Conservation (phyloP, 768 basidiomycete genomes). For the Pholiota conissans region DNA sequence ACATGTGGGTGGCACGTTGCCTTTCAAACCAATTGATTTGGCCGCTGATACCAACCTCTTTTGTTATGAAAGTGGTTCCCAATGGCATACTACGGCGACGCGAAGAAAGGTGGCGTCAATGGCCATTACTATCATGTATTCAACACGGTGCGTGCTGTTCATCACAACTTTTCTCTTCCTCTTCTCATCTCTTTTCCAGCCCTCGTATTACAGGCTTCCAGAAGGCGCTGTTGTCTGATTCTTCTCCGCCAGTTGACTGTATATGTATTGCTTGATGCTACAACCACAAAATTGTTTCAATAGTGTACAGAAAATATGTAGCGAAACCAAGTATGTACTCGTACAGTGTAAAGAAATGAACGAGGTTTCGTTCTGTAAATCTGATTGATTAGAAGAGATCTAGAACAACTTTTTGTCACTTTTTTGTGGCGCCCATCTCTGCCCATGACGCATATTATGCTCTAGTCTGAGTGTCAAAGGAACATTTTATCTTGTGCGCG, state of each 20-base stretch:
- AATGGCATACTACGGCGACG: slow-evolving; percentile 63
- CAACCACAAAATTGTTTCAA: neutral
- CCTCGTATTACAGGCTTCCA: neutral
- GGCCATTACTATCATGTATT: slow-evolving; percentile 82
- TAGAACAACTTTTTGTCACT: too few species aligned
- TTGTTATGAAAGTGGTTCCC: slow-evolving; percentile 67
- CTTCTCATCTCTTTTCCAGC: neutral
- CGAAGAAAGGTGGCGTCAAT: slow-evolving; percentile 54
- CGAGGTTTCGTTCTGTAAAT: too few species aligned
- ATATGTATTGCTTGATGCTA: neutral
- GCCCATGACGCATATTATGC: too few species aligned
- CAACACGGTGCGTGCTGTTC: slow-evolving; percentile 61
- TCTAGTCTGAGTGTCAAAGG: too few species aligned
- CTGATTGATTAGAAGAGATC: too few species aligned
- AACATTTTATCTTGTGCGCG: too few species aligned
- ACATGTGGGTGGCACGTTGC: slow-evolving; percentile 46
- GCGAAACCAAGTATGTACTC: neutral
- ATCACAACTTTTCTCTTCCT: slow-evolving; percentile 20
- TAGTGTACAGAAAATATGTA: neutral
- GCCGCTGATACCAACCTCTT: neutral
- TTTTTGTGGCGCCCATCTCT: too few species aligned
- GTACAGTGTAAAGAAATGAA: neutral
- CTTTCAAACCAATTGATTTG: neutral
- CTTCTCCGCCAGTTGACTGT: neutral
- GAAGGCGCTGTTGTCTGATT: neutral